Conservation (phyloP, 352 stramenopile species). For the Discostella stelligera region DNA sequence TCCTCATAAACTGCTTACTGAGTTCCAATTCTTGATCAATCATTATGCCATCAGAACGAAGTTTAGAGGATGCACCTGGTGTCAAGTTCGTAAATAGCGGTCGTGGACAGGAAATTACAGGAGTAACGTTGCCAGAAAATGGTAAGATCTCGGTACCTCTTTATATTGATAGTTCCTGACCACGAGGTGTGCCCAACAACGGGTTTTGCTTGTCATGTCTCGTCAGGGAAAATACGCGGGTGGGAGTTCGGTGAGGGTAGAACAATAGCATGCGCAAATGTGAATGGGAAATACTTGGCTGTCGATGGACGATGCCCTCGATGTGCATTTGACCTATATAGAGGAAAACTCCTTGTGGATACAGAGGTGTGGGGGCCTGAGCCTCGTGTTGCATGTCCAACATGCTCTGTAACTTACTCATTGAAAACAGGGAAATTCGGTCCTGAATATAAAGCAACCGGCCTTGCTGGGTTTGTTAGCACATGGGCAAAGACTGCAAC, state of each 20-base stretch:
- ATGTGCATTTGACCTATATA: constrained; percentile 78
- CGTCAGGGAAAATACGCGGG: constrained; percentile 53
- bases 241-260: constrained; percentile 75
- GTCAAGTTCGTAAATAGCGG: constrained; percentile 52
- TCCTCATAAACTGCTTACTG: no score
- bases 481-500: constrained; percentile 74
- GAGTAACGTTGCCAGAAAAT: constrained; percentile 67
- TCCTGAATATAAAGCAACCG: constrained; percentile 65
- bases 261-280: constrained; percentile 70
- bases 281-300: constrained; percentile 64
- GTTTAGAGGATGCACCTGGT: constrained; percentile 21
- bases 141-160: constrained; percentile 18
- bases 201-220: not conserved
- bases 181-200: not conserved
- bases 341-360: constrained; percentile 66
- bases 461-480: constrained; percentile 68
- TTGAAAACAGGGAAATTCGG: constrained; percentile 63
- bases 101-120: constrained; percentile 78
- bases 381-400: constrained; percentile 70
- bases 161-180: not conserved
- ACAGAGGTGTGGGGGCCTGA: constrained; percentile 61
- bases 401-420: constrained; percentile 67
- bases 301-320: constrained; percentile 72
- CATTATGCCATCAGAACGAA: not conserved
- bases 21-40: not conserved